These are phyloP conservation scores for Malbranchea cinnamomea DNA, from an alignment of 2,329 filamentous ascomycete species.

Conservation along the genomic window DNA sequence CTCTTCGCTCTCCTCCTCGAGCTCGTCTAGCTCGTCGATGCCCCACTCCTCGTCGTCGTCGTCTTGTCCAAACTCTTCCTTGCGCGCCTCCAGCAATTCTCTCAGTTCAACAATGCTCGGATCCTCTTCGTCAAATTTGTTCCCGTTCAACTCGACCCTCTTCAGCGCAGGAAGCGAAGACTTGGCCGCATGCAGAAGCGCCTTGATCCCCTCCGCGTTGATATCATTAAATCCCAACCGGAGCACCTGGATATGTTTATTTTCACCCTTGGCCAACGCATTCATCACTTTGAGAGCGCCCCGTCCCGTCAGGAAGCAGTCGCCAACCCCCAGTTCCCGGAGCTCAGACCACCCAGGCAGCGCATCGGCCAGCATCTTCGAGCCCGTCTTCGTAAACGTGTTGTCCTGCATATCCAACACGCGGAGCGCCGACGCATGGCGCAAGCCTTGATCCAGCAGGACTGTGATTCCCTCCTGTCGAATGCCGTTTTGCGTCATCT, in stretches of 20 bases:
- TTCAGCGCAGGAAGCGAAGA: conserved; percentile 58
- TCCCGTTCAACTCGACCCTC: conserved; percentile 88
- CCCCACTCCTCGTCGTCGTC: conserved; percentile 70
- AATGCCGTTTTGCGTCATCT: conserved; percentile 98
- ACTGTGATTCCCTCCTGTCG: conserved; percentile 80
- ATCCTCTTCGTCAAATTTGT: conserved; percentile 84
- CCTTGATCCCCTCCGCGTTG: conserved; percentile 57
- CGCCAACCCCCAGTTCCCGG: conserved; percentile 72
- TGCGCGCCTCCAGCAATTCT: conserved; percentile 59
- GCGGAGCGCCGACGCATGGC: conserved; percentile 51
- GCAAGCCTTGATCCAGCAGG: conserved; percentile 64
- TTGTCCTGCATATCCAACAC: conserved; percentile 92
- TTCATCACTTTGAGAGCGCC: conserved; percentile 60
- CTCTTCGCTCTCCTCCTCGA: conserved; percentile 58
- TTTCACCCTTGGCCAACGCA: conserved; percentile 59
- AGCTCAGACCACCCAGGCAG: conserved; percentile 60
- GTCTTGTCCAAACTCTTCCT: conserved; percentile 49
- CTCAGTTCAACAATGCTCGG: conserved; percentile 52
- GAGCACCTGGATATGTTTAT: conserved; percentile 64
- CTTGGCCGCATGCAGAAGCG: conserved; percentile 53
- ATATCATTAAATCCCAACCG: conserved; percentile 93
- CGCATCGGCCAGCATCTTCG: conserved; percentile 61
- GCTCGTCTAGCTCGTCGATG: conserved; percentile 70
- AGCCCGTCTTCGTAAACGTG: conserved; percentile 75
- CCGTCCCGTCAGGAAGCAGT: conserved; percentile 67